These are phyloP conservation scores for Thuidium tamariscinum DNA, from an alignment of 225 moss, liverwort and hornwort genomes.

Conservation along the genomic window DNA sequence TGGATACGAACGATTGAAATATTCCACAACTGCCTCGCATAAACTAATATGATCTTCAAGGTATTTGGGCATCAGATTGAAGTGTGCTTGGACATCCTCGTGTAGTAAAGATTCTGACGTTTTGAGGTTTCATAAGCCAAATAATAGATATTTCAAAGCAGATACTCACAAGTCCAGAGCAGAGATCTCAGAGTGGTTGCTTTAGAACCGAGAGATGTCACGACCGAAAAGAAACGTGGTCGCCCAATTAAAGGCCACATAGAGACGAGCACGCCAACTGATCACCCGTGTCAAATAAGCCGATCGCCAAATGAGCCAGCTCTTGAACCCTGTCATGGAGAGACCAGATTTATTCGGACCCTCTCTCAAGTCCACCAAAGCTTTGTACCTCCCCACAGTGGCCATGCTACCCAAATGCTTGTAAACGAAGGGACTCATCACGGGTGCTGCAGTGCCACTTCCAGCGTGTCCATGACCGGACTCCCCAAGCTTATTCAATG, in stretches of 20 bases:
- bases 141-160: neutral
- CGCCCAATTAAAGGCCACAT: constrained; percentile 75
- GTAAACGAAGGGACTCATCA: constrained; percentile 47
- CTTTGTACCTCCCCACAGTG: constrained; percentile 78
- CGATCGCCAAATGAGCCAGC: constrained; percentile 88
- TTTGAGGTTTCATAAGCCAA: neutral
- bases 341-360: constrained; percentile 31
- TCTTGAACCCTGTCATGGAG: constrained; percentile 61
- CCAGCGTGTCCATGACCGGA: constrained; percentile 8
- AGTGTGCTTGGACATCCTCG: neutral
- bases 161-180: neutral
- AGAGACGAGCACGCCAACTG: constrained; percentile 81
- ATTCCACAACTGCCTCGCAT: neutral
- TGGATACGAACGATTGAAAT: neutral
- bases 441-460: neutral
- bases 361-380: constrained; percentile 77
- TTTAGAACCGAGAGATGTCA: constrained; percentile 67
- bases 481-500: constrained; percentile 43
- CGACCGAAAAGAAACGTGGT: constrained; percentile 74
- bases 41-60: neutral
- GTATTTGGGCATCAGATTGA: neutral
- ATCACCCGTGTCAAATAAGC: constrained; percentile 78
- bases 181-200: neutral
- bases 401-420: constrained; percentile 89
- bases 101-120: neutral